Percentiles rank a stretch among this genome's conserved stretches.
Conservation (phyloP, 371 early-diverging fungal species). For the Zychaea mexicana region DNA sequence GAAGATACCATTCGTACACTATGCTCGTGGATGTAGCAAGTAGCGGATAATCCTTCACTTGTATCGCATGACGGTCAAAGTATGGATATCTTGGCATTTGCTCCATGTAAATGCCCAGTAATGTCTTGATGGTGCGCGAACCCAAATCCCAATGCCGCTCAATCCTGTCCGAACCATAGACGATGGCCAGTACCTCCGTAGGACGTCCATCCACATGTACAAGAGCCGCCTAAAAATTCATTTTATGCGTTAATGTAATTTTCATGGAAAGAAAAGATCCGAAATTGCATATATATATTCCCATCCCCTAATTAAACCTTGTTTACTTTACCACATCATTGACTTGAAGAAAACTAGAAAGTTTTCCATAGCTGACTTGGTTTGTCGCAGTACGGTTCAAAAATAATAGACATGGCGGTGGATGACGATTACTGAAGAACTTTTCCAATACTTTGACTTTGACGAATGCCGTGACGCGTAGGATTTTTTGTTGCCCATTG, state of each 20-base stretch:
- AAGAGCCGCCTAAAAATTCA: conserved; percentile 4
- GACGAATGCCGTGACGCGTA: conserved; percentile 7
- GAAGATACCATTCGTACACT: conserved; percentile 1
- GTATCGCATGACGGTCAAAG: neutral
- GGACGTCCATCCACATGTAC: conserved; percentile 10
- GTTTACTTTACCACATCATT: conserved; percentile 11
- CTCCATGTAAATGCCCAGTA: conserved; percentile 1
- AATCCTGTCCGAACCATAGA: neutral
- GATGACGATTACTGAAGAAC: neutral
- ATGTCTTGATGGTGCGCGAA: neutral
- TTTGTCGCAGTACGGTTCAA: neutral
- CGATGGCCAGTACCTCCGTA: conserved; percentile 5
- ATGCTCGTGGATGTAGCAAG: neutral
- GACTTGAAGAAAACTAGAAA: conserved; percentile 10
- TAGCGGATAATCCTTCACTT: neutral
- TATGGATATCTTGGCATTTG: conserved; percentile 3
- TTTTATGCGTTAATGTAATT: too few relatives aligned
- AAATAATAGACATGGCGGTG: neutral
- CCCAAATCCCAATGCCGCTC: neutral
- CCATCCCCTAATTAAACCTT: too few relatives aligned
- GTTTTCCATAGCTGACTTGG: conserved; percentile 7
- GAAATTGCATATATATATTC: too few relatives aligned
- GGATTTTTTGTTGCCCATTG: neutral
- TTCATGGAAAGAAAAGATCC: neutral
- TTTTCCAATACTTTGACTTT: neutral